Evolutionary conservation across 352 stramenopile genomes (phyloP), one percentile per base, ranked within the genome.

Genomic region (Phytophthora rubi): DNA sequence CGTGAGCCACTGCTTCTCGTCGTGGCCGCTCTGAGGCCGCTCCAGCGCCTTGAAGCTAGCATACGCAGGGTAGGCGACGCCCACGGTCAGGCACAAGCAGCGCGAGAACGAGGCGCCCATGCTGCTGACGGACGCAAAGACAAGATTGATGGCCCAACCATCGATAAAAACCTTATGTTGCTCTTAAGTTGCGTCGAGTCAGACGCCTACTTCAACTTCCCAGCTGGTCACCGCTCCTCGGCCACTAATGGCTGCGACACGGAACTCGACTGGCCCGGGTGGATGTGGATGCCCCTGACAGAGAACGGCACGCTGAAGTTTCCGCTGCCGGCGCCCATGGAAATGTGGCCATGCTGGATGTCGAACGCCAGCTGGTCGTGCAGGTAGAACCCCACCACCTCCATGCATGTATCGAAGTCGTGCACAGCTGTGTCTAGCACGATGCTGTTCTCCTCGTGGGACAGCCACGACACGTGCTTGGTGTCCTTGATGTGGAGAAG

Each of bases 1-100:
- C 13, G 97, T 98, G 15, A 98, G 84, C 89, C 89, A 92, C 71
- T 92, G 85, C 79, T 90, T 87, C 51, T 90, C 75, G 54, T 89
- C 75, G n/a, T 88, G 69, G 13, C 70, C 75, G 15, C 68, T 81
- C 10, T 75, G 62, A 15, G 73, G 66, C 8, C 76, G 77, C 49
- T 94, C 85, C 15, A 94, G 73, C 54, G 84, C 86, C 65, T 94
- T 94, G 71, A 92, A 93, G 70, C 82, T 91, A 56, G 80, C 79
- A 48, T 93, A 92, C 37, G 82, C 76, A 18, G 84, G 83, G 59
- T 92, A 95, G 51, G 70, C 77, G 51, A 92, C 75, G 57, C 79
- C 80, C 15, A 81, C 78, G n/a, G 53, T 71, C 9, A 90, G 58
- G 61, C 81, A 89, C 64, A 92, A 68, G 8, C 59, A 77, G 47